Evolutionary conservation across 805 yeast species (phyloP).

Genomic region (Candida krabiensis): DNA sequence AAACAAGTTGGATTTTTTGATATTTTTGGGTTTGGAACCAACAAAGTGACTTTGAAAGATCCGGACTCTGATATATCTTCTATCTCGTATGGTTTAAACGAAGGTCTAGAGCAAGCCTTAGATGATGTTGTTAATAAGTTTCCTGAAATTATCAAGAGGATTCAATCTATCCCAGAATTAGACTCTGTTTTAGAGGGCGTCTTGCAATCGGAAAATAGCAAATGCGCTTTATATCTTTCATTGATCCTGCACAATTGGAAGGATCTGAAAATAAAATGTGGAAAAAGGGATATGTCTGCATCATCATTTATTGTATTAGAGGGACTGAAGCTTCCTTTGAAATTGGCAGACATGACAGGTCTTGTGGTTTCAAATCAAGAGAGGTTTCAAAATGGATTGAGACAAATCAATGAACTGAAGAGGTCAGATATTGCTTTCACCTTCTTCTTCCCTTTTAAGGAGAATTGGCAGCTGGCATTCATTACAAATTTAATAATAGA

Average conservation of each 20-base stretch:
- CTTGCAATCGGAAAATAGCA: slow-evolving; percentile 23
- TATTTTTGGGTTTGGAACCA: slow-evolving; percentile 50
- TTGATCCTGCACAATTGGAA: slow-evolving; percentile 53
- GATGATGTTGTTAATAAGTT: slow-evolving; percentile 19
- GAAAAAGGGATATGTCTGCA: slow-evolving; percentile 35
- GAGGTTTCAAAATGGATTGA: slow-evolving; percentile 29
- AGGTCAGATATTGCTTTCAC: slow-evolving; percentile 63
- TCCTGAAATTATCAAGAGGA: slow-evolving; percentile 20
- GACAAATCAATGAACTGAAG: slow-evolving; percentile 28
- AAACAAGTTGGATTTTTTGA: slow-evolving; percentile 54
- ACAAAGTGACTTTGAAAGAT: slow-evolving; percentile 9
- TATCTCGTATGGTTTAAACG: slow-evolving; percentile 10
- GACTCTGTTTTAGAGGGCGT: slow-evolving; percentile 17
- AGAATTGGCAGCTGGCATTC: slow-evolving; percentile 46
- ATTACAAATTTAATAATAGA: slow-evolving; percentile 19
- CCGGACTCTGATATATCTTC: slow-evolving; percentile 11
- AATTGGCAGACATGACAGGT: slow-evolving; percentile 52
- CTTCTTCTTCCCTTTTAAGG: slow-evolving; percentile 51
- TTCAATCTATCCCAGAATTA: slow-evolving; percentile 8
- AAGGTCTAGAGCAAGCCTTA: slow-evolving; percentile 18
- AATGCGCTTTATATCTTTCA: slow-evolving; percentile 44
- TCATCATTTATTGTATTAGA: slow-evolving; percentile 58
- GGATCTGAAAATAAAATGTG: slow-evolving; percentile 30
- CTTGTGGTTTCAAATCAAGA: slow-evolving; percentile 39
- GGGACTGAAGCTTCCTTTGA: slow-evolving; percentile 65